Evolutionary conservation across 805 yeast genomes (phyloP).

Genomic region (Wickerhamomyces pijperi): DNA sequence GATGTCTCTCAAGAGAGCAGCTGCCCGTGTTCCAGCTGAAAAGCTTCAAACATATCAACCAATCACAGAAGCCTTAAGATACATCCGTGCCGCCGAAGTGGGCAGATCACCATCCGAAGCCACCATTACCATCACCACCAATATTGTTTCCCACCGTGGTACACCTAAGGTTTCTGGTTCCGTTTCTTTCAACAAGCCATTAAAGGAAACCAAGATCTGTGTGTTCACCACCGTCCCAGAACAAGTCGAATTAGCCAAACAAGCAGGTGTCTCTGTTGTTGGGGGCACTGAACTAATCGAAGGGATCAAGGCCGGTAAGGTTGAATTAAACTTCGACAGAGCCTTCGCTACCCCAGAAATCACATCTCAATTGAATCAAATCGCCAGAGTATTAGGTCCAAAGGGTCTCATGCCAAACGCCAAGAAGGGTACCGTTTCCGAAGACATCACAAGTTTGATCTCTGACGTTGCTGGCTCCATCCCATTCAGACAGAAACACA

Average conservation of each 20-base stretch:
- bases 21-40: slow-evolving; percentile 33
- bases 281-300: slow-evolving; percentile 70
- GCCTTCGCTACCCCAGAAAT: slow-evolving; percentile 83
- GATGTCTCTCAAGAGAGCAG: slow-evolving; percentile 23
- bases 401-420: slow-evolving; percentile 80
- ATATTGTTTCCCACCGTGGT: slow-evolving; percentile 65
- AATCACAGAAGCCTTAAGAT: slow-evolving; percentile 62
- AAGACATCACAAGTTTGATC: slow-evolving; percentile 47
- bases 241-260: slow-evolving; percentile 39
- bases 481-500: slow-evolving; percentile 63
- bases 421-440: slow-evolving; percentile 77
- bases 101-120: slow-evolving; percentile 70
- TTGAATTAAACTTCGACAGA: slow-evolving; percentile 44
- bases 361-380: slow-evolving; percentile 43
- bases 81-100: slow-evolving; percentile 80
- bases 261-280: slow-evolving; percentile 48
- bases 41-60: slow-evolving; percentile 57
- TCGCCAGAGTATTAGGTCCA: slow-evolving; percentile 82
- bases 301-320: slow-evolving; percentile 37
- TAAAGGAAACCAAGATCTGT: slow-evolving; percentile 51
- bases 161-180: slow-evolving; percentile 65
- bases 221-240: slow-evolving; percentile 56
- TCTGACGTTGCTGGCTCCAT: slow-evolving; percentile 49
- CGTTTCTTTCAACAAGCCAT: slow-evolving; percentile 60
- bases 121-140: slow-evolving; percentile 54